A percentile compares a stretch with the other conserved stretches of the same genome.
These are phyloP conservation scores for Niebla homalea DNA, from an alignment of 495 filamentous ascomycete species.

Conservation along the genomic window DNA sequence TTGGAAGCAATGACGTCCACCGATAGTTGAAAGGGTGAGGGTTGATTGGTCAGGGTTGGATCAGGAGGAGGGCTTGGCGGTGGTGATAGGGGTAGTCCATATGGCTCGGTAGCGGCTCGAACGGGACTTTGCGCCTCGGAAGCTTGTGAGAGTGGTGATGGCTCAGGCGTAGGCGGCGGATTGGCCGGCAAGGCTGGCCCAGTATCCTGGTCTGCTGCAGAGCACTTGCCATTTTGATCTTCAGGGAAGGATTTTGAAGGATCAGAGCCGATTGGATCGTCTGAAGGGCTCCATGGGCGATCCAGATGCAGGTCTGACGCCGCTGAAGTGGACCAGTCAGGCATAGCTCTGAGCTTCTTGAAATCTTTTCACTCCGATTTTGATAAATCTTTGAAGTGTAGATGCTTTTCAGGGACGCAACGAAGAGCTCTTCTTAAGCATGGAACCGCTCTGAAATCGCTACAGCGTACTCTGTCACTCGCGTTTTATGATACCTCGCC, in stretches of 20 bases:
- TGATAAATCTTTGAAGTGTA: background rate
- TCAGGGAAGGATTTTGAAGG: background rate
- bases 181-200: background rate
- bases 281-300: background rate
- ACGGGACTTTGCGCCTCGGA: background rate
- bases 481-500: background rate
- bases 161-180: constrained; percentile 1
- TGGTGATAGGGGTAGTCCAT: constrained; percentile 1
- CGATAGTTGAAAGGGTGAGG: constrained; percentile 8
- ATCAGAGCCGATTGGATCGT: background rate
- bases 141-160: background rate
- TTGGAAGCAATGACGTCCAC: constrained; percentile 9
- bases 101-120: background rate
- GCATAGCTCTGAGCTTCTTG: background rate
- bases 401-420: background rate
- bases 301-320: background rate
- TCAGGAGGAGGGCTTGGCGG: constrained; percentile 6
- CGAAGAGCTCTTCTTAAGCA: background rate
- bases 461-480: background rate
- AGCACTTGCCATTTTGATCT: background rate
- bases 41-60: background rate
- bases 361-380: background rate
- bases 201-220: background rate
- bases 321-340: background rate
- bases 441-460: background rate